A percentile compares a stretch with the other conserved stretches of the same genome.
phyloP scores from a whole-genome alignment of 257 asterid genomes.

The Gentiana dahurica region DNA sequence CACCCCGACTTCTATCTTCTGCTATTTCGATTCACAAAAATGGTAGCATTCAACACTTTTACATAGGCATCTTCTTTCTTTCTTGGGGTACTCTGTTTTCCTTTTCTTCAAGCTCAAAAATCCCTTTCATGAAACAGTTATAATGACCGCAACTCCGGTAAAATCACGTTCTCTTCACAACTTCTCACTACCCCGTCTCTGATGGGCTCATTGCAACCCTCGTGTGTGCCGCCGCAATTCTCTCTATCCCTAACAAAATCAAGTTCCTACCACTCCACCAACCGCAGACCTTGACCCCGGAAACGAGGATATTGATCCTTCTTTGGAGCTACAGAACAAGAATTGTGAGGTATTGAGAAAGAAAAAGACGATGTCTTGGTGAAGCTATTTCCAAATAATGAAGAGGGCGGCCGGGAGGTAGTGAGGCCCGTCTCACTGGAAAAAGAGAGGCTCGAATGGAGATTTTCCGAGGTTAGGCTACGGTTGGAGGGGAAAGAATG shows the following conservation, averaged over 20 bases:
- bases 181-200: constrained; percentile 54
- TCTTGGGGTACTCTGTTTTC: too few relatives aligned
- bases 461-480: too few relatives aligned
- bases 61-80: too few relatives aligned
- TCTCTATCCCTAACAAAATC: constrained; percentile 22
- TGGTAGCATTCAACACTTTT: too few relatives aligned
- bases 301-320: neutral
- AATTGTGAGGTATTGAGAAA: neutral
- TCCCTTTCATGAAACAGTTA: neutral
- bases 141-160: constrained; percentile 67
- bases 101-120: neutral
- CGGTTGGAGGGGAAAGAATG: too few relatives aligned
- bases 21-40: too few relatives aligned
- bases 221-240: constrained; percentile 55
- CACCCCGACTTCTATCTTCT: too few relatives aligned
- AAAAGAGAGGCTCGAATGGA: too few relatives aligned
- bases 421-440: too few relatives aligned
- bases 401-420: too few relatives aligned
- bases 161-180: constrained; percentile 77
- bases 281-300: constrained; percentile 15
- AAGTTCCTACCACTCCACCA: constrained; percentile 13
- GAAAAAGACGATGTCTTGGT: neutral
- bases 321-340: constrained; percentile 1
- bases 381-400: too few relatives aligned
- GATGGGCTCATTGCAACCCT: constrained; percentile 65